Conservation (phyloP, 2,329 filamentous ascomycete genomes). For the Ilyonectria destructans region DNA sequence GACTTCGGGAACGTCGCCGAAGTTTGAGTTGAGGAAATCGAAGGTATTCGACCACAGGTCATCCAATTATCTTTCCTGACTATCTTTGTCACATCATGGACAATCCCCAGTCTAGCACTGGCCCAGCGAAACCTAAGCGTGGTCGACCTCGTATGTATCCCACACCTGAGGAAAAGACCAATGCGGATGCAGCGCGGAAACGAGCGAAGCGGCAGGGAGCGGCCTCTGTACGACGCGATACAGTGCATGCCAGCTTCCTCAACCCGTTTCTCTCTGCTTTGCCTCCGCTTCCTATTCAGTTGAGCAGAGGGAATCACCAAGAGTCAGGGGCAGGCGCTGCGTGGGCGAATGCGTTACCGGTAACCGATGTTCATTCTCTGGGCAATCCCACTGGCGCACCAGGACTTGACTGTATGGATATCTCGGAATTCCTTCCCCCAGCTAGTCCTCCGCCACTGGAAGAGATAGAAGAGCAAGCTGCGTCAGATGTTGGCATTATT, state of each 20-base stretch:
- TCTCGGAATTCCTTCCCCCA: background rate
- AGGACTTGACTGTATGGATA: background rate
- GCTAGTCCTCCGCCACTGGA: background rate
- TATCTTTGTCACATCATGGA: too few species aligned
- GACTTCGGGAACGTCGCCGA: too few species aligned
- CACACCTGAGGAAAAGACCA: slow-evolving; percentile 7
- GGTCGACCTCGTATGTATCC: background rate
- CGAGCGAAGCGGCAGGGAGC: background rate
- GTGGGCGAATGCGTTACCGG: background rate
- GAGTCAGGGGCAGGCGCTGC: background rate
- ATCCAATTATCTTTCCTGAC: too few species aligned
- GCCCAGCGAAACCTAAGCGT: background rate
- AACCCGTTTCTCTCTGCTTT: background rate
- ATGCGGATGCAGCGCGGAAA: slow-evolving; percentile 7
- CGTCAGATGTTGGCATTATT: background rate
- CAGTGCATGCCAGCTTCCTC: background rate
- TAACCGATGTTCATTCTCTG: background rate
- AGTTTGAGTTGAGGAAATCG: too few species aligned
- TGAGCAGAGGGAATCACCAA: background rate
- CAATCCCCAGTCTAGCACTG: too few species aligned
- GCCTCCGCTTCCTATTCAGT: too few species aligned
- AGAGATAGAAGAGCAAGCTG: background rate
- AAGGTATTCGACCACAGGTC: too few species aligned
- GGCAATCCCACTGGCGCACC: background rate
- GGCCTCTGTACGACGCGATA: slow-evolving; percentile 5